A percentile compares a stretch with the other conserved stretches of the same genome.
Evolutionary conservation across 352 stramenopile species (phyloP).

Genomic region (Globisporangium polare): DNA sequence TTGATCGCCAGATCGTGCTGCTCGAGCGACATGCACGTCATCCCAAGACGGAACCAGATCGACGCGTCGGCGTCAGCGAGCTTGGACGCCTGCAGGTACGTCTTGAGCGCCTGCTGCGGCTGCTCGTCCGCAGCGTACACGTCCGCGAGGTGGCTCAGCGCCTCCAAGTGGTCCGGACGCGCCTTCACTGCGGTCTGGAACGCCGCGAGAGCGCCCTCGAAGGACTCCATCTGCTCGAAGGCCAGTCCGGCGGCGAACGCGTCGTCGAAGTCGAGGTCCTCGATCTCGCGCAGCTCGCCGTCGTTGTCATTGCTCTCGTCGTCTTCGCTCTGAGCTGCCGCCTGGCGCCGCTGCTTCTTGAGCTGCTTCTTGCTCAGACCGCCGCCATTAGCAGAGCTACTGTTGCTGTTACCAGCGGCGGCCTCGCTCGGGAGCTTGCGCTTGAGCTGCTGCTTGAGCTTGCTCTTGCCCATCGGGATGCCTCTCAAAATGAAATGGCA

Average conservation of each 20-base stretch:
- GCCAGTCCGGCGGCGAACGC: conserved; percentile 56
- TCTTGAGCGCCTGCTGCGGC: conserved; percentile 25
- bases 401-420: background rate
- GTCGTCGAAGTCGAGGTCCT: conserved; percentile 51
- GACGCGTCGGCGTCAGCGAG: conserved; percentile 38
- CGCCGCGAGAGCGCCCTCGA: conserved; percentile 40
- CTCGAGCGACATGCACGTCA: conserved; percentile 31
- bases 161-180: conserved; percentile 38
- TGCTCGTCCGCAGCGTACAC: conserved; percentile 34
- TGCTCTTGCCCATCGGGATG: conserved; percentile 39
- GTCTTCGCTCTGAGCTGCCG: conserved; percentile 22
- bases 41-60: conserved; percentile 49
- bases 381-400: background rate
- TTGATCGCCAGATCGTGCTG: conserved; percentile 31
- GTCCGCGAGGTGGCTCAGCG: conserved; percentile 48
- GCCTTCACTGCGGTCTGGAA: conserved; percentile 39
- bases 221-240: conserved; percentile 55
- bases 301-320: conserved; percentile 20
- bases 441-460: conserved; percentile 35
- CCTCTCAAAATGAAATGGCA: background rate
- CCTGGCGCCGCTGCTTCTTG: conserved; percentile 18
- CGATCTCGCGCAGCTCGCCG: conserved; percentile 28
- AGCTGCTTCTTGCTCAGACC: conserved; percentile 18
- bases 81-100: conserved; percentile 34
- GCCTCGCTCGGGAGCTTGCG: conserved; percentile 14